Evolutionary conservation across 2,329 filamentous ascomycete genomes (phyloP).

Genomic region (Mycosphaerelloides madeirae): DNA sequence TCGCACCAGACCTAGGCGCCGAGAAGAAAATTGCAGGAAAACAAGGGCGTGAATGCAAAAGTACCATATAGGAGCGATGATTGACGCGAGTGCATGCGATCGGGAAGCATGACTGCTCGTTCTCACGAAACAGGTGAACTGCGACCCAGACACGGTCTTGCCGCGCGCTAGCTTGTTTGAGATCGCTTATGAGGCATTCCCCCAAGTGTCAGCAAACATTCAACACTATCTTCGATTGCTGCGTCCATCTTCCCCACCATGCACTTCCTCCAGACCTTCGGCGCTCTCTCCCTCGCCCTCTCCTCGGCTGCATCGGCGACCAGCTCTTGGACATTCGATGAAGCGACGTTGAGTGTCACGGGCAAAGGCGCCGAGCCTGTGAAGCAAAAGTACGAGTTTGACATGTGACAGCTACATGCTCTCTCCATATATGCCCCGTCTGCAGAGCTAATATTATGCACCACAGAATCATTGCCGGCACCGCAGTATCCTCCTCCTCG

Average conservation of each 20-base stretch:
- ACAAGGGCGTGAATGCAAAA: too few relatives aligned
- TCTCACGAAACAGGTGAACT: too few relatives aligned
- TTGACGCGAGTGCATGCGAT: too few relatives aligned
- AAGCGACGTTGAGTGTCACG: conserved; percentile 62
- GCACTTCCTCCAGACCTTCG: conserved; percentile 21
- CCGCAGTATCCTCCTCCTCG: conserved; percentile 45
- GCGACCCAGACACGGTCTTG: too few relatives aligned
- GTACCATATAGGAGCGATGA: too few relatives aligned
- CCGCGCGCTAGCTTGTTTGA: too few relatives aligned
- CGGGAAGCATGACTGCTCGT: too few relatives aligned
- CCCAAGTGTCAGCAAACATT: not conserved
- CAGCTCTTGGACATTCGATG: conserved; percentile 66
- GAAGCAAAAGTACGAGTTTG: conserved; percentile 53
- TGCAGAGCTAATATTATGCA: not conserved
- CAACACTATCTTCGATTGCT: not conserved
- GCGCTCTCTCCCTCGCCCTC: conserved; percentile 11
- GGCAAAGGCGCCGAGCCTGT: conserved; percentile 52
- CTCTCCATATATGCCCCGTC: too few relatives aligned
- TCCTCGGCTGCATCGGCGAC: conserved; percentile 41
- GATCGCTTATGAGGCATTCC: not conserved
- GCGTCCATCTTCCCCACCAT: conserved; percentile 14
- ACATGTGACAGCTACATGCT: not conserved
- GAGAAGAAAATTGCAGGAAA: too few relatives aligned
- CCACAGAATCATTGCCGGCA: conserved; percentile 42
- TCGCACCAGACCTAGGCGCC: too few relatives aligned